Percentiles rank a stretch among this genome's conserved stretches.
Evolutionary conservation across 2,329 filamentous ascomycete species (phyloP).

Genomic region (Ophiognomonia clavigignenti-juglandacearum): DNA sequence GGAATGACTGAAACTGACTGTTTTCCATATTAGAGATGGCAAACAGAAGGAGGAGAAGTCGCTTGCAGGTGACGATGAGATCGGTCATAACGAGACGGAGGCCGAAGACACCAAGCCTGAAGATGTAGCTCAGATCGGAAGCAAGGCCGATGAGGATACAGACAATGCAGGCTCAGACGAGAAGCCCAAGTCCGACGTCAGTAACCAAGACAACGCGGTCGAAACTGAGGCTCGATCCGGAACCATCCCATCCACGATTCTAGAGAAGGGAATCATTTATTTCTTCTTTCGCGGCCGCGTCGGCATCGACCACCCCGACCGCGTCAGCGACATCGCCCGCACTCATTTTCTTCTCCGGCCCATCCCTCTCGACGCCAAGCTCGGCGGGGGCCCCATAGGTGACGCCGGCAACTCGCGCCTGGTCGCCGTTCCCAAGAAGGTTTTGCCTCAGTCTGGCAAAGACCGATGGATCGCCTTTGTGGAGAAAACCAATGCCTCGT

Average conservation of each 20-base stretch:
- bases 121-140: slow-evolving; percentile 18
- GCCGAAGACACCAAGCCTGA: background rate
- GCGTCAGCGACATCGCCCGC: slow-evolving; percentile 68
- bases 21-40: too few species aligned
- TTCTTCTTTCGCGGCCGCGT: slow-evolving; percentile 84
- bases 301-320: slow-evolving; percentile 62
- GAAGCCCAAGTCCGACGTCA: slow-evolving; percentile 14
- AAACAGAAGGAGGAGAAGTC: too few species aligned
- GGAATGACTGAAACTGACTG: too few species aligned
- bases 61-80: too few species aligned
- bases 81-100: too few species aligned
- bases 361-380: slow-evolving; percentile 61
- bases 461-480: slow-evolving; percentile 81
- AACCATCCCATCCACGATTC: slow-evolving; percentile 46
- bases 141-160: slow-evolving; percentile 8
- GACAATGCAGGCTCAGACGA: slow-evolving; percentile 12
- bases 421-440: slow-evolving; percentile 79
- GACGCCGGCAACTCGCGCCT: slow-evolving; percentile 62
- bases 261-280: slow-evolving; percentile 87
- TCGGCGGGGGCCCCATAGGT: slow-evolving; percentile 46
- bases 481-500: slow-evolving; percentile 63
- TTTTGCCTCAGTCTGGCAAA: slow-evolving; percentile 61
- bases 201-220: slow-evolving; percentile 17
- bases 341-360: slow-evolving; percentile 78
- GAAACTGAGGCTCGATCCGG: slow-evolving; percentile 29